Conservation (phyloP, 169 alveolate genomes). For the Amoebophrya sp. region DNA sequence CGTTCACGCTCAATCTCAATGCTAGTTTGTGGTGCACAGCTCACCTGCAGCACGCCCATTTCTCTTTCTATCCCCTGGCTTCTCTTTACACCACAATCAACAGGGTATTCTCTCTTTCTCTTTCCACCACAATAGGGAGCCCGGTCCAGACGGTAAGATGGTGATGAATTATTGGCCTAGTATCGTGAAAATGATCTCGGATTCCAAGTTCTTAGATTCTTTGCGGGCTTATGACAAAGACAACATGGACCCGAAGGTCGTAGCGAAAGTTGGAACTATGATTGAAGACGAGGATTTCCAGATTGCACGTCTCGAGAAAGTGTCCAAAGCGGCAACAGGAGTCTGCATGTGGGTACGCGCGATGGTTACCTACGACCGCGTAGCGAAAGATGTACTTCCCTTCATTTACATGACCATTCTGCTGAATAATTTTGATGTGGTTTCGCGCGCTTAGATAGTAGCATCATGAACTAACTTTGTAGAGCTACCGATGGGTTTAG, state of each 20-base stretch:
- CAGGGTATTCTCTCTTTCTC: no score
- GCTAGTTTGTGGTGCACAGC: no score
- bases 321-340: slow-evolving; percentile 66
- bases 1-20: no score
- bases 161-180: slow-evolving; percentile 76
- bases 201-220: slow-evolving; percentile 49
- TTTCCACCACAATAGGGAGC: no score
- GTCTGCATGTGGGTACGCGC: slow-evolving; percentile 73
- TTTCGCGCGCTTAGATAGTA: no score
- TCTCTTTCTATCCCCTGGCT: no score
- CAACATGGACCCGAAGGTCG: slow-evolving; percentile 49
- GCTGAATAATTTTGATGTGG: no score
- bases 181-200: slow-evolving; percentile 63
- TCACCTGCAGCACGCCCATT: no score
- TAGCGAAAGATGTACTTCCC: slow-evolving; percentile 54
- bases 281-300: slow-evolving; percentile 50
- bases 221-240: slow-evolving; percentile 60
- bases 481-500: no score
- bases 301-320: slow-evolving; percentile 49
- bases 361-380: slow-evolving; percentile 66
- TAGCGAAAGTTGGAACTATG: slow-evolving; percentile 18
- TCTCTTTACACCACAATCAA: no score
- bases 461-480: no score
- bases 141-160: slow-evolving; percentile 47
- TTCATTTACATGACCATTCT: no score